Percentiles rank a stretch among this genome's conserved stretches.
phyloP scores from a whole-genome alignment of 148 eudicot genomes.

The Arctostaphylos glauca region DNA sequence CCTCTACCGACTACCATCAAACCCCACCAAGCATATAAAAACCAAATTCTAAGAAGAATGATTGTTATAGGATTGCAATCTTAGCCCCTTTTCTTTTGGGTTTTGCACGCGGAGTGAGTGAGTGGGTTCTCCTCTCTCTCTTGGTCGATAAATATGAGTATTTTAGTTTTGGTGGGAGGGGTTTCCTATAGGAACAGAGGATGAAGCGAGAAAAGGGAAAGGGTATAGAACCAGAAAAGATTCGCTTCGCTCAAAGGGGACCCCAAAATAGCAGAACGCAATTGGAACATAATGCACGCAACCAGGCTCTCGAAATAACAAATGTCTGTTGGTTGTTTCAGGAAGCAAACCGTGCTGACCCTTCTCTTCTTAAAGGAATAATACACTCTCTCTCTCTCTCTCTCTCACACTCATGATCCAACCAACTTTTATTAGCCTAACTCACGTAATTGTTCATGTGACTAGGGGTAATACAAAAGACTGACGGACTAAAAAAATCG shows the following conservation, averaged over 20 bases:
- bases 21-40: not conserved
- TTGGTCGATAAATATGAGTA: not conserved
- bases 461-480: too few species aligned
- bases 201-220: conserved; percentile 8
- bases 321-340: conserved; percentile 17
- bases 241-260: conserved; percentile 25
- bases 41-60: not conserved
- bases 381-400: too few species aligned
- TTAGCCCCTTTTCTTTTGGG: conserved; percentile 9
- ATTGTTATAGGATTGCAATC: conserved; percentile 18
- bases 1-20: too few species aligned
- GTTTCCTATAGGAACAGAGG: not conserved
- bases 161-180: not conserved
- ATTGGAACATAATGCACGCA: conserved; percentile 25
- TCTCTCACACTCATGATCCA: too few species aligned
- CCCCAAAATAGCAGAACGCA: conserved; percentile 13
- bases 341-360: conserved; percentile 21
- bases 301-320: conserved; percentile 20
- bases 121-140: not conserved
- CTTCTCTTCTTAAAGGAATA: too few species aligned
- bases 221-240: conserved; percentile 22
- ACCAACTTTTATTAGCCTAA: too few species aligned
- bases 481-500: too few species aligned
- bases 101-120: conserved; percentile 36
- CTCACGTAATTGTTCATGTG: too few species aligned